Evolutionary conservation across 164 flowering plant species (phyloP), one percentile per base, ranked within the genome.

Genomic region (Annona squamosa): DNA sequence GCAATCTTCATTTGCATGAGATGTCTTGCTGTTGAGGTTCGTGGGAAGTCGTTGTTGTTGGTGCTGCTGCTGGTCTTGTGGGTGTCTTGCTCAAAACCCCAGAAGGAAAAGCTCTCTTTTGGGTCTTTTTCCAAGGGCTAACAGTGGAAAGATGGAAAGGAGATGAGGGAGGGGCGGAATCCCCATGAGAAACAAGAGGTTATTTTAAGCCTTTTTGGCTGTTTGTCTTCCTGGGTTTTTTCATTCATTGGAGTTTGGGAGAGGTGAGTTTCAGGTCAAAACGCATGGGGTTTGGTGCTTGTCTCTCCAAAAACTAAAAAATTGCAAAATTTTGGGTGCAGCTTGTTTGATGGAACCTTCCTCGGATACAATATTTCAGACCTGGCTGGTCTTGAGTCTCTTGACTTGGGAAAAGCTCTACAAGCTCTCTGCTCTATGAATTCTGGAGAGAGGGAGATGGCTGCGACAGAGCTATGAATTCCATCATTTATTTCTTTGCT

Each of bases 211-310:
- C 46, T 42, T 66, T 66, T 10, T 66, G 66, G 66, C 66, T 4
- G 42, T 63, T 26, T 18, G 5, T 63, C 19, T 63, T 26, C 37
- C 59, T 52, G 59, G 59, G 59, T 10, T 52, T 66, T 66, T 66
- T 12, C 43, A 37, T 66, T n/a, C n/a, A 66, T 66, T 43, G 68
- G 45, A 66, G 68, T 66, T 66, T 66, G 68, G 68, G 43, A 66
- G 68, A 66, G 1, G 43, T 10, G 18, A 47, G 68, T 4, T 66
- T 46, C 3, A 46, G 43, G 68, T 66, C 44, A 66, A 66, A 42
- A 43, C 43, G 68, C 68, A 66, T 66, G 68, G 68, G 68, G 42
- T 66, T 66, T 66, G 68, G 17, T 66, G 68, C 68, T 66, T 44
- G 68, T 13, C 16, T 66, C 45, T 37, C 42, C 42, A 63, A n/a